Conservation (phyloP, 176 grass and related monocot genomes). For the Avena insularis region DNA sequence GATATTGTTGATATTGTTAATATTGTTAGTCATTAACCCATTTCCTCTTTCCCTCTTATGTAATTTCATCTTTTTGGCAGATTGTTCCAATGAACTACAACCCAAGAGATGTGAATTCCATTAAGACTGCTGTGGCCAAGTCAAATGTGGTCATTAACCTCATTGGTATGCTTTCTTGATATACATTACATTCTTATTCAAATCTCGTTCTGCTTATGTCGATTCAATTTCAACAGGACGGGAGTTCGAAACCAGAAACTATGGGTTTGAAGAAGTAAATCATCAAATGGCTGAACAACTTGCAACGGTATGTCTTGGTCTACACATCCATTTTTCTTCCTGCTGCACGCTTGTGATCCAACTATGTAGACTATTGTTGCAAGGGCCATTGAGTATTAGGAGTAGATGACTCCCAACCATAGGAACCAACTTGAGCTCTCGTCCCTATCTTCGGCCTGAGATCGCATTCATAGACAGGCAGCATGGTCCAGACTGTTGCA, state of each 20-base stretch:
- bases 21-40: neutral
- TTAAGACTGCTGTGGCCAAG: slow-evolving; percentile 95
- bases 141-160: slow-evolving; percentile 98
- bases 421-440: neutral
- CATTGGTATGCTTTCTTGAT: slow-evolving; percentile 63
- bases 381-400: neutral
- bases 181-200: neutral
- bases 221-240: slow-evolving; percentile 57
- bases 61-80: slow-evolving; percentile 46
- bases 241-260: slow-evolving; percentile 96
- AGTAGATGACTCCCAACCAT: neutral
- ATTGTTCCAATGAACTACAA: slow-evolving; percentile 96
- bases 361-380: slow-evolving; percentile 22
- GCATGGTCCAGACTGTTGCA: neutral
- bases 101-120: slow-evolving; percentile 89
- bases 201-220: slow-evolving; percentile 16
- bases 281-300: slow-evolving; percentile 89
- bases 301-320: slow-evolving; percentile 63
- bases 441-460: neutral
- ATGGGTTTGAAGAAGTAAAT: slow-evolving; percentile 96
- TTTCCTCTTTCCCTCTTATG: slow-evolving; percentile 13
- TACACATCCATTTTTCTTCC: slow-evolving; percentile 31
- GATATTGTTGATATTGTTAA: neutral
- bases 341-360: neutral
- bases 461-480: neutral